phyloP scores from a whole-genome alignment of 2,329 filamentous ascomycete genomes.

The Cercospora sp. region DNA sequence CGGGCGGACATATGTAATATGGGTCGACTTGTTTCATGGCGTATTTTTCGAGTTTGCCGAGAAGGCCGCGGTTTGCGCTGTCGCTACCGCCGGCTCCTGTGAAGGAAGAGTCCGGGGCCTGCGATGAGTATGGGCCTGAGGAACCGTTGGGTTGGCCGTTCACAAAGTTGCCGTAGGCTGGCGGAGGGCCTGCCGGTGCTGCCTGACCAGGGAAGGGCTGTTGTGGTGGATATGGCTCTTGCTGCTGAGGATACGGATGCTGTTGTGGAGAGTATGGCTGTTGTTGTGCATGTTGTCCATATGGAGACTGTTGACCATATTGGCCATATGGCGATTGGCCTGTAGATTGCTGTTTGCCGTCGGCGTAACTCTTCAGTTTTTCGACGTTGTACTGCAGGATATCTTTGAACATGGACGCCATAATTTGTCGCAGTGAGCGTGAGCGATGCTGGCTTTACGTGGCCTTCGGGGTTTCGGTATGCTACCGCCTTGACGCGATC shows the following conservation, averaged over 20 bases:
- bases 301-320: background rate
- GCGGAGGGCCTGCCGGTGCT: background rate
- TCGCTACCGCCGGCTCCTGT: background rate
- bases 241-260: background rate
- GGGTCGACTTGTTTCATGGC: background rate
- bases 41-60: background rate
- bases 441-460: no score
- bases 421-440: background rate
- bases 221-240: background rate
- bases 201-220: background rate
- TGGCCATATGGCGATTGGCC: background rate
- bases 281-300: background rate
- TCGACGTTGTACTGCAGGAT: conserved; percentile 1
- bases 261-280: background rate
- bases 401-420: conserved; percentile 8
- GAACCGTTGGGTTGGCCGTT: background rate
- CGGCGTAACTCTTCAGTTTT: background rate
- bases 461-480: background rate
- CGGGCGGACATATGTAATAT: background rate
- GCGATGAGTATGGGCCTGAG: background rate
- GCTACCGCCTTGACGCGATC: background rate
- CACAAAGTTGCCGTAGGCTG: background rate
- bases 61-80: background rate
- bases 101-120: background rate
- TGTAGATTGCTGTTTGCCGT: background rate